Evolutionary conservation across 2,329 filamentous ascomycete genomes (phyloP), one percentile per base, ranked within the genome.

Genomic region (Botrytis porri): DNA sequence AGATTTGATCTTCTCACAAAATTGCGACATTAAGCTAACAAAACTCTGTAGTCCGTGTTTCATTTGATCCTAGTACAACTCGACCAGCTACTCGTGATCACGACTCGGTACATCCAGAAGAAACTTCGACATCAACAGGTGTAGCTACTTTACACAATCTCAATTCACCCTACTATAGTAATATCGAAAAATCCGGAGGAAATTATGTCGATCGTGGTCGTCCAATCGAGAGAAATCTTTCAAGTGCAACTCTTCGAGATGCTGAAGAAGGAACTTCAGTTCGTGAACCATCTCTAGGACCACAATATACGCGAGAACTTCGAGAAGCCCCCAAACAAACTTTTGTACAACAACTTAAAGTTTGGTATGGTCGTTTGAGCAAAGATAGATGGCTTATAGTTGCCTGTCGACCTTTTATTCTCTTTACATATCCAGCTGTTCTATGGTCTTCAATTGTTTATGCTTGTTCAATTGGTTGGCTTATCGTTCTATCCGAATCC

Each of bases 401-500:
- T 29, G 91, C 92, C 72, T 61, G 92, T 8, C 88, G 95, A 1
- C 96, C 95, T 0, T 93, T 98, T 75, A 89, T 98, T 64, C 87
- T 98, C 1, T 97, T 91, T 78, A 88, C 91, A 1, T 98, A 98
- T 79, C 96, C 96, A 0, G 89, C 93, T 0, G 92, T 98, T 1
- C 87, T 98, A 14, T 98, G 95, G 95, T 95, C 93, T 9, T 85
- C 94, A 0, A 85, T 92, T 0, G 89, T 97, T 6, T 98, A 98
- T 81, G 86, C 94, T 0, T 91, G 96, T 77, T 96, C 94, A 0
- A 88, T 98, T 10, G 95, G 95, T 54, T 98, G 95, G 96, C 87
- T 98, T 41, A 98, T 98, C 76, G 94, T 98, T 61, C 88, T 98
- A 2, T 97, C 94, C 0, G 95, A 98, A 82, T 92, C 92, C 0